Base-by-base conservation (phyloP, 169 alveolate species). In the Cryptosporidium canis region DNA sequence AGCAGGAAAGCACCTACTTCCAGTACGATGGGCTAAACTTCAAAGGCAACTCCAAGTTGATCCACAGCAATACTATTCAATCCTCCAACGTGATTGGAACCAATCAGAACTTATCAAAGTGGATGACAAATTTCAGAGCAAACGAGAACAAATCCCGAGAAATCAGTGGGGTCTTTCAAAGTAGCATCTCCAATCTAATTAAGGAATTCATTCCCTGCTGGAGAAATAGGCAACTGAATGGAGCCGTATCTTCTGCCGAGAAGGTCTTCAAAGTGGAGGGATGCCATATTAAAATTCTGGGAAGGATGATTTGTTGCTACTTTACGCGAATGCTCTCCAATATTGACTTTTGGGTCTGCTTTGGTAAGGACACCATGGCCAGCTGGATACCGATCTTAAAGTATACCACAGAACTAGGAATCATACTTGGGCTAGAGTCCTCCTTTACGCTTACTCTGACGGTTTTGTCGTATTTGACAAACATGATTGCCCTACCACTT, bases 281-380 rank as follows among this genome's bases (percentile, higher is more conserved):
- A 9, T n/a, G 27, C 31, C 24, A 55, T 31, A 29, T 14, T 12
- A 37, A 35, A 48, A 29, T 70, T 3, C 12, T 70, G 43, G 58
- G 67, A 8, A 51, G 39, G 31, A 51, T 55, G 33, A 16, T 51
- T 4, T 70, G 84, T 70, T 70, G 67, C 24, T 70, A 70, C 53
- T 31, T 70, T 55, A 51, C 84, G 0, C 37, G 29, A 4, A 70
- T 70, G 68, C 3, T 70, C 2, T 70, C 84, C 1, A 70, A 70
- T 70, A 44, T 70, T n/a, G 68, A 70, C 16, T 70, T 70, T 18
- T 70, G 84, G 84, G n/a, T 70, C 16, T 70, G 47, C 16, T 48
- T 70, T 29, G 64, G 64, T 2, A 70, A 55, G 14, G 84, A 70
- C 1, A 29, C 44, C 21, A 14, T 55, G 51, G 21, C 35, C 16